Base-by-base conservation (phyloP, 1,284 basidiomycete species). In the Trametes sp. region DNA sequence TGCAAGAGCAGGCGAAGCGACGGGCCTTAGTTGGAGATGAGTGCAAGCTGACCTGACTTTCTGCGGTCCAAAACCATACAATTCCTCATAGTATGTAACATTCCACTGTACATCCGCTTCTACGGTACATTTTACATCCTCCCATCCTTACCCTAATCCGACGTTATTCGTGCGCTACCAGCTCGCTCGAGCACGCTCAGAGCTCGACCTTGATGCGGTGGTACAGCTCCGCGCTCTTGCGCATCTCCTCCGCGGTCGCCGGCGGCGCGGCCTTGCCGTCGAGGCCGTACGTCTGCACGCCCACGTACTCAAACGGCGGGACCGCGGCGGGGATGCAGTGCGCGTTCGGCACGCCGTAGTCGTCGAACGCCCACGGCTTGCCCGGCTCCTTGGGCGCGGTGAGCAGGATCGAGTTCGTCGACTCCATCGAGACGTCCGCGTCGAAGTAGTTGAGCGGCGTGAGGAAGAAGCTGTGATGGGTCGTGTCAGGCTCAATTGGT, bases 401-500 rank as follows among this genome's bases (percentile, higher is more conserved):
- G 55, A 87, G 75, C 11, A 87, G 66, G 61, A 88, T 80, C 19
- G 86, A 84, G 61, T 88, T 87, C 62, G 72, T 73, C 13, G 82
- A 81, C 50, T 87, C 84, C 73, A 88, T 81, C 14, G 84, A 84
- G 55, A 85, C 76, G 70, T 88, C 87, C 54, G 81, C 76, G 73
- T 89, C 86, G 73, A 87, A 85, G 77, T 84, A 89, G 75, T 89
- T 89, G 66, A 87, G 78, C 2, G 87, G 87, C 0, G 82, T 82
- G 21, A 89, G 73, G 65, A 87, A 78, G 72, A 89, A 86, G 66
- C 85, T 87, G 51, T 23, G 7, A 51, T 16, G 59, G 11, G 33
- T 19, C 23, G n/a, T 13, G 14, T 54, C 41, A 54, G 42, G 28
- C 23, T 29, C 57, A 60, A 19, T 50, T 33, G 45, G 26, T 31